Evolutionary conservation across 352 stramenopile genomes (phyloP), one percentile per base, ranked within the genome.

Genomic region (Phytophthora rubi): DNA sequence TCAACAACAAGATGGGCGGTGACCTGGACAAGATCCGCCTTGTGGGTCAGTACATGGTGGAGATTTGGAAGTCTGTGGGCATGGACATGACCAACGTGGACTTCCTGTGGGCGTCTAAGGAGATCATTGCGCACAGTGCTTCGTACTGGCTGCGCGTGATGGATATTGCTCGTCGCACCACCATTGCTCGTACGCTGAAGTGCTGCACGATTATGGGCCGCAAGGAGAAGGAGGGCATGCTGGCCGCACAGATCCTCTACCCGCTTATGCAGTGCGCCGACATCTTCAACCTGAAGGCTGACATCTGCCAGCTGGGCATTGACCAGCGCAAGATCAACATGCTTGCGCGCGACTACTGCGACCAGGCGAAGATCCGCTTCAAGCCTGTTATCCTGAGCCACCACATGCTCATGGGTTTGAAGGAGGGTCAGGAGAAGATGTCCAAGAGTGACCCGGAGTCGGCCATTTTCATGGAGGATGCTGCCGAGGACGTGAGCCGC

Each of bases 141-240:
- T 90, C 87, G 68, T 98, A 98, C 86, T 98, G 95, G 95, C 76
- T 92, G 51, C 90, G 91, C 42, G 94, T 98, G 53, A 98, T 98
- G 81, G 95, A 98, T 65, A 97, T 98, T 71, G 95, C 93, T 59
- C 85, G 93, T 28, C 83, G 93, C 52, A 97, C 93, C 65, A 98
- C 90, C 51, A 89, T 98, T 59, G 88, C 89, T 45, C 89, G 97
- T 30, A 99, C 98, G 63, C 94, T 99, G 78, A 98, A 99, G 74
- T 99, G 98, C 83, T 99, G 97, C 79, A 98, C 98, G 65, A 99
- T 99, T 76, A 99, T 99, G 98, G 98, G 98, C 7, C 86, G 98
- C 37, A 91, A 98, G 65, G 87, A 96, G 68, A 89, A 89, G 60
- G 84, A 87, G 23, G 87, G 86, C 61, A 96, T 98, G 74, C 97